phyloP scores from a whole-genome alignment of 2,329 filamentous ascomycete genomes.

The Epichloe brachyelytri region DNA sequence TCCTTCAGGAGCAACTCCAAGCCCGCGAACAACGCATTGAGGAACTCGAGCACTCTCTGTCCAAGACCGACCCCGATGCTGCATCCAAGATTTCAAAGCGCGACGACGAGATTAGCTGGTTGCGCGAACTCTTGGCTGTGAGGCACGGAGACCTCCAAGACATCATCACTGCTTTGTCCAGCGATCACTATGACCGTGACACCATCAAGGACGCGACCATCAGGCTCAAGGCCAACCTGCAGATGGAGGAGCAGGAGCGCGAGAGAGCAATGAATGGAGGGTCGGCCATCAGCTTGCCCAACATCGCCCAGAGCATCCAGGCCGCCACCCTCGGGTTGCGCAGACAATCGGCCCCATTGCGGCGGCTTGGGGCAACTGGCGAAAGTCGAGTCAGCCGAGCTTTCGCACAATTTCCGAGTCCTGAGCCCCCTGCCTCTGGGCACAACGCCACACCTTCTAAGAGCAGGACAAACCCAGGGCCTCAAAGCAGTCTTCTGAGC shows the following conservation, averaged over 20 bases:
- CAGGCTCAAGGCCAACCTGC: constrained; percentile 80
- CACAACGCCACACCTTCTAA: constrained; percentile 48
- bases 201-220: constrained; percentile 83
- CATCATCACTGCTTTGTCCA: constrained; percentile 67
- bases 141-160: constrained; percentile 86
- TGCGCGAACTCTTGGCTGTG: constrained; percentile 84
- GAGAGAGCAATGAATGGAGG: constrained; percentile 68
- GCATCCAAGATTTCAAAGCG: constrained; percentile 76
- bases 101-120: constrained; percentile 88
- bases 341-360: constrained; percentile 64
- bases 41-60: constrained; percentile 61
- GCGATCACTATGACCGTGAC: constrained; percentile 63
- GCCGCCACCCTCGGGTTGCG: constrained; percentile 67
- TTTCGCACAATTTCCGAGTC: constrained; percentile 34
- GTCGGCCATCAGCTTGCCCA: constrained; percentile 55
- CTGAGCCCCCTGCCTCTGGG: constrained; percentile 29
- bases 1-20: constrained; percentile 91
- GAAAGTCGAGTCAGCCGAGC: constrained; percentile 49
- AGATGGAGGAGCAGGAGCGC: constrained; percentile 96
- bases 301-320: constrained; percentile 64
- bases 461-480: constrained; percentile 36
- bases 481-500: constrained; percentile 51
- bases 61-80: constrained; percentile 61
- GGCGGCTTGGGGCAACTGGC: constrained; percentile 97
- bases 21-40: constrained; percentile 87